Evolutionary conservation across 2,329 filamentous ascomycete genomes (phyloP), one percentile per base, ranked within the genome.

Genomic region (Diaporthe batatas): DNA sequence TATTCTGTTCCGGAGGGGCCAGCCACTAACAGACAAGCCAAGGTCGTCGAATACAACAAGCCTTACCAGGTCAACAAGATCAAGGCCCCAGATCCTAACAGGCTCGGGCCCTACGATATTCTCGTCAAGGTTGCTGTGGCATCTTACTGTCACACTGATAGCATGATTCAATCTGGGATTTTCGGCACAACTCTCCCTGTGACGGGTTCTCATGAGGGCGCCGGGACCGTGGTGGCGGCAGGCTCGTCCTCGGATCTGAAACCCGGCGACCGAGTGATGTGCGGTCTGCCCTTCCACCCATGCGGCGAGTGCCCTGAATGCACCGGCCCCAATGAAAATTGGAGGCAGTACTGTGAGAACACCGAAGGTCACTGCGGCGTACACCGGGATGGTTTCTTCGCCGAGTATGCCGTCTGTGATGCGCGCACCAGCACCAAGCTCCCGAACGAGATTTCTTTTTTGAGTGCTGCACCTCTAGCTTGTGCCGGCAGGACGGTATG

Each of bases 71-170:
- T 91, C 73, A 84, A 84, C 76, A 80, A 82, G 21, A 79, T 91
- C 42, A 82, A 85, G 16, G 84, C 87, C 0, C 89, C 89, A 8
- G 83, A 86, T 0, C 88, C 88, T 11, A 78, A 79, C 11, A 71
- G 79, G 21, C 84, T 90, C 21, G 79, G 80, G 6, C 83, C 86
- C 0, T 77, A 87, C 75, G 89, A 91, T 75, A 81, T 92, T n/a
- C 85, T 91, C 47, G 83, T 91, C 77, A 90, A 89, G 78, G 82
- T 90, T 68, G 89, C 87, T 70, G 88, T 88, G 21, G 89, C 88
- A 12, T 90, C 88, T 1, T 85, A 90, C 77, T 91, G 90, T 81
- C 90, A 92, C 81, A 91, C 90, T 0, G 90, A 91, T 80, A 79
- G 80, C 74, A 89, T 91, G 86, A 88, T 90, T 5, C 76, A 77